Base-by-base conservation (phyloP, 345 rosid genomes). In the Pistacia atlantica region DNA sequence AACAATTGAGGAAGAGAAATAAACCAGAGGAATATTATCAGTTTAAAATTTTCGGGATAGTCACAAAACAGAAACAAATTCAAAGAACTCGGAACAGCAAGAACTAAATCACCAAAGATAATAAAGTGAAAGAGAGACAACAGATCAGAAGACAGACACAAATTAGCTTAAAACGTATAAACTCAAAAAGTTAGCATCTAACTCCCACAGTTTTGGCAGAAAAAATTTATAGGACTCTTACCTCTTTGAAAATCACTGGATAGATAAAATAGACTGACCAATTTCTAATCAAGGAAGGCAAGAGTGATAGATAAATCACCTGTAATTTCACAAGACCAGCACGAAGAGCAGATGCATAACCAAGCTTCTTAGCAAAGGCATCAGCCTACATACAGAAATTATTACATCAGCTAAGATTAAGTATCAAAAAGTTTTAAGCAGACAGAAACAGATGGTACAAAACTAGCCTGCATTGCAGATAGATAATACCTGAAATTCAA, bases 281-380 rank as follows among this genome's bases (percentile, higher is more conserved):
- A 78, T 65, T 49, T 20, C 11, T 67, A 33, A 48, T 59, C 66
- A 60, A 51, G 51, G 17, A 60, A 51, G 51, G 17, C 18, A 60
- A 20, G 16, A 58, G 4, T n/a, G 25, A 75, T 8, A 54, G n/a
- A 4, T 12, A 38, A 56, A 71, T 90, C 70, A 94, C 99, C 99
- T 97, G 98, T 65, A 97, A 90, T 82, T 94, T 97, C 84, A 97
- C 97, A 66, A 97, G 97, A 76, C 88, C 97, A 73, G 91, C 90
- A 75, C 97, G 97, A 68, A 97, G 94, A 77, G 92, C 75, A 77
- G 90, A 68, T 20, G 92, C 87, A 84, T 91, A 97, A 22, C 97
- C 97, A 77, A 94, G 97, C 69, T 89, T 94, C 87, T 89, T 93
- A 18, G 97, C 97, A 87, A 97, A 97, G 1, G 94, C 98, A 87